Conservation (phyloP, 192 early-diverging fungal species). For the Rhizophagus sp. region DNA sequence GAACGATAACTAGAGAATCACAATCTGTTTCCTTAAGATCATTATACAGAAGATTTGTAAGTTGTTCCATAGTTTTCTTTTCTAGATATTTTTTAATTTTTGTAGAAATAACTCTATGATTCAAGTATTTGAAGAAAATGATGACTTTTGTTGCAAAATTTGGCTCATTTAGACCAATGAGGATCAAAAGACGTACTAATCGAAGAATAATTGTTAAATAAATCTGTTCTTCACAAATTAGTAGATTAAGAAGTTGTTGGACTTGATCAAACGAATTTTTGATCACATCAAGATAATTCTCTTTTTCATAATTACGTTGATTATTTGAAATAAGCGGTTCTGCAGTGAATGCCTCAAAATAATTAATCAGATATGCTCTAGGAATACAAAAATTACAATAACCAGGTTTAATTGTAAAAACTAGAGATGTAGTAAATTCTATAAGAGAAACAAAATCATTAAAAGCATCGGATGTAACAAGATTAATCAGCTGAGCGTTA, state of each 20-base stretch:
- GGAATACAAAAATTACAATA: slow-evolving; percentile 12
- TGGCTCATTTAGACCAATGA: slow-evolving; percentile 15
- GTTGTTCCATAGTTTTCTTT: neutral
- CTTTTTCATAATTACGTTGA: neutral
- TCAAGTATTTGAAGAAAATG: slow-evolving; percentile 6
- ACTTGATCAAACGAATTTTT: neutral
- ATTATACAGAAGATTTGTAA: neutral
- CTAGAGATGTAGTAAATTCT: slow-evolving; percentile 7
- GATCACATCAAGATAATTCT: neutral
- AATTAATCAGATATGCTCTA: neutral
- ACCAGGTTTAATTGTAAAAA: neutral
- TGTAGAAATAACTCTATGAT: neutral
- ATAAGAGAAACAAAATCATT: slow-evolving; percentile 13
- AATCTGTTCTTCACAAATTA: neutral
- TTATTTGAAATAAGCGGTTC: neutral
- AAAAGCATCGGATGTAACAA: neutral
- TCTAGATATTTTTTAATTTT: slow-evolving; percentile 12
- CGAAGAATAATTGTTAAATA: slow-evolving; percentile 18
- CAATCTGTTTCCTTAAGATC: slow-evolving; percentile 1
- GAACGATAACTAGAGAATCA: slow-evolving; percentile 19
- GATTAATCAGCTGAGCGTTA: neutral
- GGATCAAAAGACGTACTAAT: slow-evolving; percentile 17
- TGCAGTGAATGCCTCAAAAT: neutral
- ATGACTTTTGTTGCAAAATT: neutral
- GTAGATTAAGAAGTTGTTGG: neutral